Percentiles rank a stretch among this genome's conserved stretches.
Evolutionary conservation across 164 flowering plant species (phyloP).

Genomic region (Piper longum): DNA sequence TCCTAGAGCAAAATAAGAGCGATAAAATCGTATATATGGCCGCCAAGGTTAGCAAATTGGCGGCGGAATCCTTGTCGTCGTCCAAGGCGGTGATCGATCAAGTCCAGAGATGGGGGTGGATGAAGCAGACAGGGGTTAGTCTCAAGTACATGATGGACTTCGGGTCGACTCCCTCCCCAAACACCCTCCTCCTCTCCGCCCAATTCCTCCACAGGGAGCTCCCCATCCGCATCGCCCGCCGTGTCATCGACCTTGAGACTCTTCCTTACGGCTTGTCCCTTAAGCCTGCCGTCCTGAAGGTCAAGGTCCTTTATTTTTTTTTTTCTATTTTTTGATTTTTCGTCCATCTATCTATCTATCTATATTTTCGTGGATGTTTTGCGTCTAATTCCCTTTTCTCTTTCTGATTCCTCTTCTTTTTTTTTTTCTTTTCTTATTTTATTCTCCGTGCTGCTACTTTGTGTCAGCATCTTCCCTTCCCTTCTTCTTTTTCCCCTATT

Average conservation of each 20-base stretch:
- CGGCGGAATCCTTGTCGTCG: slow-evolving; percentile 32
- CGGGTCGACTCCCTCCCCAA: slow-evolving; percentile 51
- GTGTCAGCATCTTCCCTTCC: neutral
- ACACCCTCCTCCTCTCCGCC: slow-evolving; percentile 60
- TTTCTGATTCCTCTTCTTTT: neutral
- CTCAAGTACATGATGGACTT: slow-evolving; percentile 89
- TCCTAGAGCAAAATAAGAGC: too few relatives aligned
- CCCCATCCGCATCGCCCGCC: slow-evolving; percentile 68
- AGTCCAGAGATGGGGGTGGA: slow-evolving; percentile 60
- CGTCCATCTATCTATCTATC: too few relatives aligned
- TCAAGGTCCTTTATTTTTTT: slow-evolving; percentile 7
- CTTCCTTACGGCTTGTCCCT: slow-evolving; percentile 75
- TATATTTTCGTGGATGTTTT: too few relatives aligned
- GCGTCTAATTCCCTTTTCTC: neutral
- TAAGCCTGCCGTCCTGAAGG: slow-evolving; percentile 76
- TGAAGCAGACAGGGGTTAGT: slow-evolving; percentile 85
- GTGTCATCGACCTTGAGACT: slow-evolving; percentile 63
- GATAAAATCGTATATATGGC: slow-evolving; percentile 29
- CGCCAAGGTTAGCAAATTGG: slow-evolving; percentile 37
- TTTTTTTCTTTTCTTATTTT: neutral
- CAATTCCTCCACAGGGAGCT: slow-evolving; percentile 93
- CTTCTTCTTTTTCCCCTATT: neutral
- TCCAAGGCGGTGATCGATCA: slow-evolving; percentile 59
- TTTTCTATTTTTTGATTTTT: neutral
- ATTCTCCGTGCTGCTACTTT: too few relatives aligned